Base-by-base conservation (phyloP, 2,329 filamentous ascomycete species). In the Dothistroma pini region DNA sequence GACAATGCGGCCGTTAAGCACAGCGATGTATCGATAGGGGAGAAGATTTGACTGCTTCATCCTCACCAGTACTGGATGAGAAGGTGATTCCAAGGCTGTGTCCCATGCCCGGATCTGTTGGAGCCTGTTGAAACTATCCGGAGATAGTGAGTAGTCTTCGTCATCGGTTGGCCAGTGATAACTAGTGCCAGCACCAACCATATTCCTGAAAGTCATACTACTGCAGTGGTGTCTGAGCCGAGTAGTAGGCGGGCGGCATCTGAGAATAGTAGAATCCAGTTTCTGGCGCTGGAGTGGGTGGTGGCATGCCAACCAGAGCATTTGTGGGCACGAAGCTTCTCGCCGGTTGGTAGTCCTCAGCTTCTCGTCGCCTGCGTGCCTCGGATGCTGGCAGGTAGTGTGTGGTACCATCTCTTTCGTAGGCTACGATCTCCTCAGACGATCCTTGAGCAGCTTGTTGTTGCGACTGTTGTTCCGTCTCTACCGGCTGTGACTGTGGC, bases 351-450 rank as follows among this genome's bases (percentile, higher is more conserved):
- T 73, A 74, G 38, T 63, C 61, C 47, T 69, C 66, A 25, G 62
- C 63, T 29, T 69, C 65, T 10, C 66, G 34, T 48, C 68, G 66
- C 34, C 66, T 62, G n/a, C 63, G 63, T 21, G 70, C 72, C 55
- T 74, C 71, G 0, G 70, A 68, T 12, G 70, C 70, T 4, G 71
- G 70, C 47, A 72, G 93, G 74, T 96, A 99, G 75, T 96, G 97
- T 0, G 96, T 92, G 84, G 96, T 97, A 63, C 95, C 95, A 68
- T 96, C 96, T 65, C 88, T 87, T 78, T 97, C 93, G 75, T 97
- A 93, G 0, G 91, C 91, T 21, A 89, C 83, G 60, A 84, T 84
- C 19, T 80, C 81, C 2, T 78, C 76, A 66, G 84, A 85, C 32
- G 79, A 76, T 7, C 62, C 62, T 38, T 54, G 49, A 38, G 47